Evolutionary conservation across 768 basidiomycete genomes (phyloP).

Genomic region (Strobilomyces echinocephalus): DNA sequence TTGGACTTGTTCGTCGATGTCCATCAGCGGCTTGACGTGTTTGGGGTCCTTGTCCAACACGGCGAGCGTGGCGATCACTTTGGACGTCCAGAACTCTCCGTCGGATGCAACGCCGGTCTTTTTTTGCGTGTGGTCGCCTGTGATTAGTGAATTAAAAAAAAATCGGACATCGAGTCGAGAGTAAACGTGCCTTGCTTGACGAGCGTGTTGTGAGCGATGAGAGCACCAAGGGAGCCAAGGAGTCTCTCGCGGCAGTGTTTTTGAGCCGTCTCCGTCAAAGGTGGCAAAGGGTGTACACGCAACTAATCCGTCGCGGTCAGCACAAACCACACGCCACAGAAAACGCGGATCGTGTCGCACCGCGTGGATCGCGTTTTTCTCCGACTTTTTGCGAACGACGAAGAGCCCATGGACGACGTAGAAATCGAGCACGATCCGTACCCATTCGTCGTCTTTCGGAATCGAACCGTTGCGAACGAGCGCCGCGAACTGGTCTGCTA

Average conservation of each 20-base stretch:
- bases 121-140: conserved; percentile 49
- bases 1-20: conserved; percentile 52
- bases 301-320: conserved; percentile 35
- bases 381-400: conserved; percentile 63
- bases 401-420: conserved; percentile 80
- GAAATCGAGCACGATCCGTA: conserved; percentile 74
- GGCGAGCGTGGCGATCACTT: conserved; percentile 53
- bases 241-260: conserved; percentile 64
- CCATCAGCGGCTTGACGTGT: conserved; percentile 51
- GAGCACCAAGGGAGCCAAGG: conserved; percentile 67
- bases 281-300: conserved; percentile 55
- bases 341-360: conserved; percentile 40
- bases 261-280: conserved; percentile 70
- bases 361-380: conserved; percentile 53
- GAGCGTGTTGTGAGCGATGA: conserved; percentile 52
- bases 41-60: conserved; percentile 62
- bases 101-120: conserved; percentile 59
- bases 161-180: background rate
- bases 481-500: conserved; percentile 76
- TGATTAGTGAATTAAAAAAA: background rate
- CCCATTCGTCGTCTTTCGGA: conserved; percentile 77
- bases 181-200: conserved; percentile 46
- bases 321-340: background rate
- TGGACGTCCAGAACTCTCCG: conserved; percentile 76
- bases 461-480: conserved; percentile 76